phyloP scores from a whole-genome alignment of 2,329 filamentous ascomycete genomes.

The Fusarium sp. region DNA sequence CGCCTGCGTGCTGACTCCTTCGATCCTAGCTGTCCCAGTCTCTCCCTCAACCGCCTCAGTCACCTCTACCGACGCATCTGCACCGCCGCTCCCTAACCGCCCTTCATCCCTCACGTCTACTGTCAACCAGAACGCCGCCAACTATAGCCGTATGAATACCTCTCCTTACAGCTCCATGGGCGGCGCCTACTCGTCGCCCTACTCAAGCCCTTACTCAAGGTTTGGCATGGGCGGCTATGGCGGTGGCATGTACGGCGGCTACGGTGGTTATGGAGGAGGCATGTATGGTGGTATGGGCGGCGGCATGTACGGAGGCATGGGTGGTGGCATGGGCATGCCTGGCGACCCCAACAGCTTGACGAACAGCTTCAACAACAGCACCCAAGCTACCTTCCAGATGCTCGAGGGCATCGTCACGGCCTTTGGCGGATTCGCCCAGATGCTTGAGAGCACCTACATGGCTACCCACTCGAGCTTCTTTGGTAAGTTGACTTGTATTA shows the following conservation, averaged over 20 bases:
- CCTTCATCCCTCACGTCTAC: conserved; percentile 79
- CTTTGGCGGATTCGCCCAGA: conserved; percentile 97
- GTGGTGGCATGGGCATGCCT: conserved; percentile 60
- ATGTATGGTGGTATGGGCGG: conserved; percentile 54
- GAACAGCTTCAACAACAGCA: conserved; percentile 94
- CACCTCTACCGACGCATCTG: conserved; percentile 49
- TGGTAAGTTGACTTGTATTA: conserved; percentile 63
- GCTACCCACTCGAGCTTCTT: conserved; percentile 99
- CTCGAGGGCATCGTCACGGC: conserved; percentile 96
- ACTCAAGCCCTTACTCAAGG: conserved; percentile 54
- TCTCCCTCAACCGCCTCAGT: conserved; percentile 53
- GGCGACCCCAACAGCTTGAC: conserved; percentile 94
- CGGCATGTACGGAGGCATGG: conserved; percentile 50
- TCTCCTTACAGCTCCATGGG: conserved; percentile 58
- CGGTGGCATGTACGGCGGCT: conserved; percentile 37
- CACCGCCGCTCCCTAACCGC: conserved; percentile 79
- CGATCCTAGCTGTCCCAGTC: conserved; percentile 49
- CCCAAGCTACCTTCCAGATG: conserved; percentile 96
- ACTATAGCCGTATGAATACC: conserved; percentile 72
- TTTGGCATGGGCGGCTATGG: conserved; percentile 46
- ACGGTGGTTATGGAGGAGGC: conserved; percentile 54
- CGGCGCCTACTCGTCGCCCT: conserved; percentile 54
- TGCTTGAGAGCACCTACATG: conserved; percentile 99
- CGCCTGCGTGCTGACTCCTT: conserved; percentile 40
- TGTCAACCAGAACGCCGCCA: conserved; percentile 87